Evolutionary conservation across 371 early-diverging fungal genomes (phyloP).

Genomic region (Chytridium lagenaria): DNA sequence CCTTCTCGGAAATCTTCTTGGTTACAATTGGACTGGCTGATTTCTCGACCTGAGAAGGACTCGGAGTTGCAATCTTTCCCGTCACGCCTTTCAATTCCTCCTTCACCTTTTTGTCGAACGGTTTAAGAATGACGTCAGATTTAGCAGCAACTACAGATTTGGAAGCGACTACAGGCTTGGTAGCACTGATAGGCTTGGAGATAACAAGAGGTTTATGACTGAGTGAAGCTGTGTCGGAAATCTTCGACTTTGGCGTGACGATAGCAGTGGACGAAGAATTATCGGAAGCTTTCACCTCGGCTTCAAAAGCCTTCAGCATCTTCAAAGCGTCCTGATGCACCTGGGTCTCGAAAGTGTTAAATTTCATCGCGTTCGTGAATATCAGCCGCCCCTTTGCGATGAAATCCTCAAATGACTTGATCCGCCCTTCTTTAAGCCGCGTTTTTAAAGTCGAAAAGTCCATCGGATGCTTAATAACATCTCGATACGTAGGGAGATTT

Average conservation of each 20-base stretch:
- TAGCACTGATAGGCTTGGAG: too few relatives aligned
- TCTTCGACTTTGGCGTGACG: neutral
- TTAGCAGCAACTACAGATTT: neutral
- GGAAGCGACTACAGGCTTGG: neutral
- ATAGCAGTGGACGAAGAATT: neutral
- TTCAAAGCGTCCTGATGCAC: conserved; percentile 41
- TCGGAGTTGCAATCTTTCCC: neutral
- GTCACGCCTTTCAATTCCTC: neutral
- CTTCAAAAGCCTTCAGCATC: conserved; percentile 26
- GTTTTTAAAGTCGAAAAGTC: conserved; percentile 88
- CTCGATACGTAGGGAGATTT: conserved; percentile 89
- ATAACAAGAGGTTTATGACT: too few relatives aligned
- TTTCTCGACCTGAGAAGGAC: conserved; percentile 1
- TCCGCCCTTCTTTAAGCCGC: conserved; percentile 65
- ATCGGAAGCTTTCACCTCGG: conserved; percentile 27
- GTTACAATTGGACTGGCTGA: neutral
- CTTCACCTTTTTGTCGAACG: neutral
- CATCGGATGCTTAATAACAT: conserved; percentile 95
- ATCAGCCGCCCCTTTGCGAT: conserved; percentile 22
- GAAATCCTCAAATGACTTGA: conserved; percentile 55
- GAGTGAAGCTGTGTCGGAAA: neutral
- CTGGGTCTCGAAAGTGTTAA: conserved; percentile 33
- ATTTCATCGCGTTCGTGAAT: conserved; percentile 43
- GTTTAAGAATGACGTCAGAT: neutral
- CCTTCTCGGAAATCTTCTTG: neutral